Evolutionary conservation across 257 asterid genomes (phyloP), one percentile per base, ranked within the genome.

Genomic region (Penstemon eatonii): DNA sequence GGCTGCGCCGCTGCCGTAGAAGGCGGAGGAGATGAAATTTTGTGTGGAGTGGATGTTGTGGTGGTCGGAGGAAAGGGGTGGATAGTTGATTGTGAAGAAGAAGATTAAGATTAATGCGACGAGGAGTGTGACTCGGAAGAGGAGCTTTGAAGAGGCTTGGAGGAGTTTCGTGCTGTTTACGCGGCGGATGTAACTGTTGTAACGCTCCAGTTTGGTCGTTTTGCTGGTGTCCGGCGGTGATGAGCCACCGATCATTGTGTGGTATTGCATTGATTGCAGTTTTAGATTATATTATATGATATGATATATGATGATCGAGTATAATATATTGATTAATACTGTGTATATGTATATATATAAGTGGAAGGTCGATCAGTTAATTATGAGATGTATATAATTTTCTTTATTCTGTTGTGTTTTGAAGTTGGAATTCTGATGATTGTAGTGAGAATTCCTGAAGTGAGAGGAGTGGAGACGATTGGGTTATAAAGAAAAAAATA

Each of bases 121-220:
- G 50, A 92, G 79, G 64, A 92, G 90, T 49, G 98, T 89, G 42
- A 79, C 83, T n/a, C 98, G 87, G 82, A 92, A 90, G 57, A 92
- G 89, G 72, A 92, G 89, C 59, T 90, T 92, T 2, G 97, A 92
- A 5, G 95, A 91, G 2, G 97, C 97, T 11, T 88, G 91, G 15
- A 91, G 79, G 64, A 91, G 86, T 47, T 86, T 86, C 0, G 95
- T 85, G 74, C 87, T 86, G 86, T 86, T 85, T 3, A 88, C 86
- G 71, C 83, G 87, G 49, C 91, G 82, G 83, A 91, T 83, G 73
- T 88, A 86, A 78, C 89, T 83, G 73, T 91, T 88, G 79, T 91
- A 91, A 0, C 97, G 74, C 43, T 91, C 97, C 0, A 91, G 76
- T 81, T 90, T 90, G 4, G 91, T 63, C 8, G 81, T 76, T 60